Conservation (phyloP, 257 asterid genomes). For the Scutellaria barbata region DNA sequence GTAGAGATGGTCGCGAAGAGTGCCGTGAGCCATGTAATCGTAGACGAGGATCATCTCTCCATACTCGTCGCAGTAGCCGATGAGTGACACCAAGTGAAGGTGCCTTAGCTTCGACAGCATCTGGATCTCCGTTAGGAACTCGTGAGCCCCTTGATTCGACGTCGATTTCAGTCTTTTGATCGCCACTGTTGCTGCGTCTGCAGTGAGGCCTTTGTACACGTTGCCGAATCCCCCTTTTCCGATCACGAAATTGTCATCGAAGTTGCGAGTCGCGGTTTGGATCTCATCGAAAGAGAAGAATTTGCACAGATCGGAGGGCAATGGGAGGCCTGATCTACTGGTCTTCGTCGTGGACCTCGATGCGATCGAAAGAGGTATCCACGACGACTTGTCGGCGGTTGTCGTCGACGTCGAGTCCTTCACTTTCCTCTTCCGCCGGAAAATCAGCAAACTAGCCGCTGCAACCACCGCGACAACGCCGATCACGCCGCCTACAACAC, state of each 20-base stretch:
- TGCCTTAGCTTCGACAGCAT: conserved; percentile 66
- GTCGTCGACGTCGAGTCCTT: conserved; percentile 34
- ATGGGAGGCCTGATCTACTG: conserved; percentile 35
- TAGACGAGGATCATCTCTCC: conserved; percentile 75
- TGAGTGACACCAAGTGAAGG: conserved; percentile 63
- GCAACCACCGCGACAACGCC: conserved; percentile 37
- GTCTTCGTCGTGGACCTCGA: conserved; percentile 41
- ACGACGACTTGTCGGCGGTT: conserved; percentile 41
- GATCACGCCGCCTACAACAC: conserved; percentile 37
- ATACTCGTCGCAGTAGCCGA: conserved; percentile 64
- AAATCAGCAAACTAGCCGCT: conserved; percentile 33
- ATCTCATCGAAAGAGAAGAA: conserved; percentile 57
- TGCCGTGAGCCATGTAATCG: conserved; percentile 69
- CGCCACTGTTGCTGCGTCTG: conserved; percentile 48
- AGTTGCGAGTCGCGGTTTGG: conserved; percentile 48
- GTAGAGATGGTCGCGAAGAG: conserved; percentile 59
- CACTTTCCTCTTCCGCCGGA: conserved; percentile 35
- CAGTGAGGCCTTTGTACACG: conserved; percentile 58
- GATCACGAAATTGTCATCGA: conserved; percentile 43
- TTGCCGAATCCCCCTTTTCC: conserved; percentile 71
- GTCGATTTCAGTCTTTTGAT: conserved; percentile 54
- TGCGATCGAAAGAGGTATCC: conserved; percentile 38
- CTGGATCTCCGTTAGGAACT: conserved; percentile 67
- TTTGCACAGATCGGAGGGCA: conserved; percentile 47
- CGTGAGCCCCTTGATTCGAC: conserved; percentile 60